These are phyloP conservation scores for Helotiales sp. DNA, from an alignment of 2,329 filamentous ascomycete species.

Conservation along the genomic window DNA sequence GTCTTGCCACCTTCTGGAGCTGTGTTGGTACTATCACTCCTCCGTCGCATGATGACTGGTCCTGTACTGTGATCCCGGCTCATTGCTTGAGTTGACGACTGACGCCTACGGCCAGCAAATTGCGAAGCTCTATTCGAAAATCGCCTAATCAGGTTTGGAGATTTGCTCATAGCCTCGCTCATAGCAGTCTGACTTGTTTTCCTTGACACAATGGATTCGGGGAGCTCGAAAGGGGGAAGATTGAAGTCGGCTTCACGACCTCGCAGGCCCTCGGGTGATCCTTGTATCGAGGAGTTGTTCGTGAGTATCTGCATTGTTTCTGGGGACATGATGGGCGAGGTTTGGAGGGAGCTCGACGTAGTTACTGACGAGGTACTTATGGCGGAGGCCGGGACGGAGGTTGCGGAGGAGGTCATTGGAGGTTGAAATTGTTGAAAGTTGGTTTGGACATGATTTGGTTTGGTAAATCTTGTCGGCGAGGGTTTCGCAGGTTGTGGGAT, in stretches of 20 bases:
- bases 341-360: conserved; percentile 57
- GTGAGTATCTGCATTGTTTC: conserved; percentile 56
- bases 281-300: conserved; percentile 67
- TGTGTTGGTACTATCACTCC: conserved; percentile 87
- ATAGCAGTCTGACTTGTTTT: conserved; percentile 67
- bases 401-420: conserved; percentile 40
- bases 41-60: conserved; percentile 82
- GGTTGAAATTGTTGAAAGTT: conserved; percentile 37
- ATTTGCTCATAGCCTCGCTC: conserved; percentile 65
- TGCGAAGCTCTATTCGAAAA: conserved; percentile 81
- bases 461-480: conserved; percentile 32
- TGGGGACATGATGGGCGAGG: conserved; percentile 63
- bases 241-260: conserved; percentile 59
- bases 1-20: conserved; percentile 55
- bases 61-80: conserved; percentile 88
- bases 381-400: conserved; percentile 56
- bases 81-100: conserved; percentile 76
- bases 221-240: conserved; percentile 68
- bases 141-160: conserved; percentile 76
- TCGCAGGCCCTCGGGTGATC: conserved; percentile 67
- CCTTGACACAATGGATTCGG: conserved; percentile 69
- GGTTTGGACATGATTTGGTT: conserved; percentile 43
- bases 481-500: conserved; percentile 28
- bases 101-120: conserved; percentile 70
- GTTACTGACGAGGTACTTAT: conserved; percentile 61